A percentile compares a stretch with the other conserved stretches of the same genome.
Conservation (phyloP, 768 basidiomycete species). For the Mycena kentingensis region DNA sequence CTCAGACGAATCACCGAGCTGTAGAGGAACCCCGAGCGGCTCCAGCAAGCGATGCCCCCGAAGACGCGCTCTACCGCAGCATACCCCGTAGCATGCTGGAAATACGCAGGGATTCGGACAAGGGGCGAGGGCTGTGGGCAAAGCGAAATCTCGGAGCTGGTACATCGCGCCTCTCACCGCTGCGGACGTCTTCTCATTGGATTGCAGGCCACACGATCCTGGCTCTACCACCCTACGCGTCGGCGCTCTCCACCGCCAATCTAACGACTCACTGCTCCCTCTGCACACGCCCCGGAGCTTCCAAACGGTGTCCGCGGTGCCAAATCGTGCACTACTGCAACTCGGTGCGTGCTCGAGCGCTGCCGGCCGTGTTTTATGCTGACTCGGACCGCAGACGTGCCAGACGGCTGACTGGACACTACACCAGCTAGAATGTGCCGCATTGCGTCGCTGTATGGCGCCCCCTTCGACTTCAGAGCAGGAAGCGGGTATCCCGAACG, state of each 20-base stretch:
- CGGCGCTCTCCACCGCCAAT: conserved; percentile 63
- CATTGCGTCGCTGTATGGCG: conserved; percentile 57
- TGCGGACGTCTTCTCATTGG: too few species aligned
- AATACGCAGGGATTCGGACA: not conserved
- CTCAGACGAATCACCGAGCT: conserved; percentile 6
- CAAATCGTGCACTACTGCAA: conserved; percentile 75
- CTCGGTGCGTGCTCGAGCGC: conserved; percentile 44
- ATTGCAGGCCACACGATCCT: conserved; percentile 62
- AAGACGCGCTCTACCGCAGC: not conserved
- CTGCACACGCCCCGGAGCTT: too few species aligned
- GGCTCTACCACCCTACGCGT: conserved; percentile 58
- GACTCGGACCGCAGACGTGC: conserved; percentile 48
- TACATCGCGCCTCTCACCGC: not conserved
- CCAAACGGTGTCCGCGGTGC: conserved; percentile 79
- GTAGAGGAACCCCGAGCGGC: conserved; percentile 12
- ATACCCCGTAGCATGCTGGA: not conserved
- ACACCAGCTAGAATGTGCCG: conserved; percentile 80
- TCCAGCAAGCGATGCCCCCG: conserved; percentile 21
- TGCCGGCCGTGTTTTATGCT: conserved; percentile 3
- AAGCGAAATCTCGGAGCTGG: not conserved
- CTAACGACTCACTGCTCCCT: conserved; percentile 68
- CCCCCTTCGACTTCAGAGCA: too few species aligned
- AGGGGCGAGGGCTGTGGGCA: not conserved
- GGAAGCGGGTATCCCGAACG: conserved; percentile 52
- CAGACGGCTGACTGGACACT: conserved; percentile 72